Evolutionary conservation across 106 monocot genomes (phyloP), one percentile per base, ranked within the genome.

Genomic region (Dioscorea dumetorum): DNA sequence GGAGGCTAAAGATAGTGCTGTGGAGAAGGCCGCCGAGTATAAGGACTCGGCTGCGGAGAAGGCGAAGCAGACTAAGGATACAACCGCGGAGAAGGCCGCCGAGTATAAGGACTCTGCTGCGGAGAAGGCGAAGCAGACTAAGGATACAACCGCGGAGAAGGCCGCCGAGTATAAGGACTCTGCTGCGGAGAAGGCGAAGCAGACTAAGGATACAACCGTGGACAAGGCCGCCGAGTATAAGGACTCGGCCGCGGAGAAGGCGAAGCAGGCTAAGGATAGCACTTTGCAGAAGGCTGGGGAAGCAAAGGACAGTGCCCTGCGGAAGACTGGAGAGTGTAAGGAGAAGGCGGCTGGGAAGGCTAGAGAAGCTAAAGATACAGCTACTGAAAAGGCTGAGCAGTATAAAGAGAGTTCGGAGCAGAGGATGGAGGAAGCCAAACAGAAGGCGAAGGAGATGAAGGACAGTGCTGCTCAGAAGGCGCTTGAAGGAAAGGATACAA

Each of bases 11-110:
- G 74, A 68, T 12, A 11, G 57, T 2, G 20, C 60, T 2, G 49
- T 56, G 20, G 67, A 67, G 72, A 83, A 75, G 68, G 31, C 54
- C 20, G 22, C 57, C 17, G 85, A 79, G 33, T 51, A 23, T 18
- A 65, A 23, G 31, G 71, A 58, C 14, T 23, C 62, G 3, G 58
- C 73, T 0, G 59, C 62, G 3, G 75, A 68, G 14, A 63, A 24
- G 50, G 67, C 72, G 4, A 32, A 58, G 12, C 32, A 71, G 14
- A 50, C 63, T 0, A 57, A 58, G 72, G 83, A 74, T 12, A 58
- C 35, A 8, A 33, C 72, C 1, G 51, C 49, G 34, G 74, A 50
- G 57, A 74, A 67, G 24, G 15, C 67, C 9, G 28, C 49, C 15
- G 19, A 68, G 60, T 22, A 7, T 1, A 74, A 74, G 66, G 73